Percentiles rank a stretch among this genome's conserved stretches.
Evolutionary conservation across 2,329 filamentous ascomycete genomes (phyloP).

Genomic region (Boeremia exigua): DNA sequence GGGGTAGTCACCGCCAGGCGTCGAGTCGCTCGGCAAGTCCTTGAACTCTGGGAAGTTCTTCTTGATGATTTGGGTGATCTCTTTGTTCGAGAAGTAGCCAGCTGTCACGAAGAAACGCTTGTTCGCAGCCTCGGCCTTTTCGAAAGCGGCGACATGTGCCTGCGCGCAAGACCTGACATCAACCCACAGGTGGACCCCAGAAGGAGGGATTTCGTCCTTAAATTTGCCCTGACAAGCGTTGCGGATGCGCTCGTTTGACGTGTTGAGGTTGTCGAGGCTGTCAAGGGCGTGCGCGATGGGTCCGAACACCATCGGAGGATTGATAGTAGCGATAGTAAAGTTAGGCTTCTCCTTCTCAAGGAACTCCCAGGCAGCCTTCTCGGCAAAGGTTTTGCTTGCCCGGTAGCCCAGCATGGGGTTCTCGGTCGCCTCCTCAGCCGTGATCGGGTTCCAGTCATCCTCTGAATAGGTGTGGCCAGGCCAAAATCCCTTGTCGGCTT

Average conservation of each 20-base stretch:
- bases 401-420: slow-evolving; percentile 55
- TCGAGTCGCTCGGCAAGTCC: slow-evolving; percentile 54
- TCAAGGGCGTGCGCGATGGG: slow-evolving; percentile 66
- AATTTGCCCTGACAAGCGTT: slow-evolving; percentile 68
- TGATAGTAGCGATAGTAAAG: slow-evolving; percentile 57
- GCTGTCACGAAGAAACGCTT: slow-evolving; percentile 68
- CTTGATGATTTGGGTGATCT: slow-evolving; percentile 62
- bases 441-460: slow-evolving; percentile 65
- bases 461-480: slow-evolving; percentile 60
- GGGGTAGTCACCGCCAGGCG: slow-evolving; percentile 54
- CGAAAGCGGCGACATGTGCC: slow-evolving; percentile 66
- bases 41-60: slow-evolving; percentile 62
- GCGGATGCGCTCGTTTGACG: slow-evolving; percentile 71
- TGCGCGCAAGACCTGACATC: slow-evolving; percentile 64
- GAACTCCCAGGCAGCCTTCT: slow-evolving; percentile 61
- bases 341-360: slow-evolving; percentile 58
- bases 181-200: slow-evolving; percentile 59
- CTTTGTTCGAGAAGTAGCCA: slow-evolving; percentile 66
- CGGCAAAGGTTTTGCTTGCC: slow-evolving; percentile 68
- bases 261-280: slow-evolving; percentile 70
- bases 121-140: slow-evolving; percentile 63
- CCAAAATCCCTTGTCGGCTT: slow-evolving; percentile 59
- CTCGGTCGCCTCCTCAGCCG: slow-evolving; percentile 55
- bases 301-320: slow-evolving; percentile 59
- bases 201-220: slow-evolving; percentile 64